Conservation (phyloP, 129 eudicot species). For the Mikania micrantha region DNA sequence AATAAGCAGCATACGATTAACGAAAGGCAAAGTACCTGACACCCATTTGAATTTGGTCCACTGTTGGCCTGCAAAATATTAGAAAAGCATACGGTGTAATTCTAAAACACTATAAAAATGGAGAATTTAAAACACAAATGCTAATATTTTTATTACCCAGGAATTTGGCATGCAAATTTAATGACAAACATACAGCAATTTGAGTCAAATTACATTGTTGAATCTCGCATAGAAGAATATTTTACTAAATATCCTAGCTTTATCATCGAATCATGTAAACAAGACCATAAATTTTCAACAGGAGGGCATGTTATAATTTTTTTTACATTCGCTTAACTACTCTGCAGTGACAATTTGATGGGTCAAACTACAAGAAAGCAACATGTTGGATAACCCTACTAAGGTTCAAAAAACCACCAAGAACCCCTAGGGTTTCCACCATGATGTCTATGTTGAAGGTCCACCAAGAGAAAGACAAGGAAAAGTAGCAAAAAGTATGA, state of each 20-base stretch:
- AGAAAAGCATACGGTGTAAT: slow-evolving; percentile 1
- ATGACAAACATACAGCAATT: background rate
- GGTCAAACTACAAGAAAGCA: too few relatives aligned
- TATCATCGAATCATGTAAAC: too few relatives aligned
- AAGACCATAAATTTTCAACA: too few relatives aligned
- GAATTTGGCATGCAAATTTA: background rate
- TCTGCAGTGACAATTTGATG: too few relatives aligned
- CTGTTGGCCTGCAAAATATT: slow-evolving; percentile 81
- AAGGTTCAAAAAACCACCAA: too few relatives aligned
- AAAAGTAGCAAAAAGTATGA: background rate
- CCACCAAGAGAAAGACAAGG: background rate
- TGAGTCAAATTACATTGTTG: background rate
- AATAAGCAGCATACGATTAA: background rate
- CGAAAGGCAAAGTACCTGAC: slow-evolving; percentile 54
- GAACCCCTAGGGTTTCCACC: background rate
- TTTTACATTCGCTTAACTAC: too few relatives aligned
- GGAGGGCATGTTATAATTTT: too few relatives aligned
- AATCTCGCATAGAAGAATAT: background rate
- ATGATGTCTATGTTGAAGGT: background rate
- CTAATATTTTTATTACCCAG: background rate
- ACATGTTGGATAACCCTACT: too few relatives aligned
- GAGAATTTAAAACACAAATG: background rate
- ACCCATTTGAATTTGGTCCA: slow-evolving; percentile 89
- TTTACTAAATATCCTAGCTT: too few relatives aligned
- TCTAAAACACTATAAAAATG: background rate